Conservation (phyloP, 2,329 filamentous ascomycete species). For the Pestalotiopsis sp. region DNA sequence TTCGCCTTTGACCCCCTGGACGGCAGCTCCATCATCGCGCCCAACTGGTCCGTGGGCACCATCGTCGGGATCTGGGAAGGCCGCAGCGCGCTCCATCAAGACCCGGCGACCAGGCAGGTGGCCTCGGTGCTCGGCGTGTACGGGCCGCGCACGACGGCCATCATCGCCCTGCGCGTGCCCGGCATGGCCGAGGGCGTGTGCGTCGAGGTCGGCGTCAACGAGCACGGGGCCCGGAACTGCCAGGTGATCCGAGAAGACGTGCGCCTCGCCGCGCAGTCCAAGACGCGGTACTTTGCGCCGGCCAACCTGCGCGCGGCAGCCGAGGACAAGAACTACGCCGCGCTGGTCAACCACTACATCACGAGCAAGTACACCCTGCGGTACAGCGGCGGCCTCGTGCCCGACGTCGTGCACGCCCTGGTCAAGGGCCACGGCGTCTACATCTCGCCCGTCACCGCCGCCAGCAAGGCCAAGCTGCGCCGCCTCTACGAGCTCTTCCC, state of each 20-base stretch:
- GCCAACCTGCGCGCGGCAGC: constrained; percentile 62
- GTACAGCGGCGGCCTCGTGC: constrained; percentile 64
- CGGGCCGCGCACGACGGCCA: constrained; percentile 57
- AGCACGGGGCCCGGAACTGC: constrained; percentile 25
- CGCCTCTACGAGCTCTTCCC: constrained; percentile 62
- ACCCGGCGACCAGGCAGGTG: constrained; percentile 44
- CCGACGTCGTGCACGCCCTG: constrained; percentile 61
- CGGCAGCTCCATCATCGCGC: constrained; percentile 61
- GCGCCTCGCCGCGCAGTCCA: constrained; percentile 40
- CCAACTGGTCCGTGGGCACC: constrained; percentile 61
- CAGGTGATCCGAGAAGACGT: constrained; percentile 46
- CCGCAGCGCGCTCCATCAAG: constrained; percentile 42
- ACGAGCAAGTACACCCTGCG: constrained; percentile 58
- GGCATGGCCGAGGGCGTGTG: constrained; percentile 38
- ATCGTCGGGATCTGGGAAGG: constrained; percentile 65
- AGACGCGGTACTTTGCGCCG: constrained; percentile 62
- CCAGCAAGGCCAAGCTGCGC: constrained; percentile 58
- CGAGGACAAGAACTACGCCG: constrained; percentile 51
- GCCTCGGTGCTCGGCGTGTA: constrained; percentile 55
- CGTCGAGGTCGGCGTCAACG: constrained; percentile 53
- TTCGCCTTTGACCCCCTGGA: constrained; percentile 67
- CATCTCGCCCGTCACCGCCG: constrained; percentile 55
- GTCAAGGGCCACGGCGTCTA: constrained; percentile 66
- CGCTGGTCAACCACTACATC: constrained; percentile 53
- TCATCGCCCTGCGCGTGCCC: constrained; percentile 55